A percentile compares a stretch with the other conserved stretches of the same genome.
phyloP scores from a whole-genome alignment of 257 asterid genomes.

The Verbena officinalis region DNA sequence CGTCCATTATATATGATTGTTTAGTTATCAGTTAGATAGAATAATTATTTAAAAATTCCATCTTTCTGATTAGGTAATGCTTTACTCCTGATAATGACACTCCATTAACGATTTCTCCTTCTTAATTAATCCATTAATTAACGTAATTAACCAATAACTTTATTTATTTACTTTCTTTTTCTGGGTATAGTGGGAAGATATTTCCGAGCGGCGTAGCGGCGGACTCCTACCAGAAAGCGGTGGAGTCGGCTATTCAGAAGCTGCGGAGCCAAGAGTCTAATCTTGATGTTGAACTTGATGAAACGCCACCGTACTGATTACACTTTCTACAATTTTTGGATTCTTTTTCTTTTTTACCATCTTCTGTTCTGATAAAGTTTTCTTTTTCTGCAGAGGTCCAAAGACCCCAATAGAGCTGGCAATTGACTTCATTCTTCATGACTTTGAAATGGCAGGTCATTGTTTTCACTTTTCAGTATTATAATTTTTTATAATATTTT shows the following conservation, averaged over 20 bases:
- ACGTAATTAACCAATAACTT: background rate
- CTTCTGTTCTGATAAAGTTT: background rate
- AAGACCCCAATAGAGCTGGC: constrained; percentile 92
- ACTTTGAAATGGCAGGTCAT: constrained; percentile 96
- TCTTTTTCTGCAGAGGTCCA: constrained; percentile 47
- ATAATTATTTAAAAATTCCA: background rate
- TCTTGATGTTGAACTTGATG: constrained; percentile 11
- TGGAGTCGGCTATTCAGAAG: constrained; percentile 48
- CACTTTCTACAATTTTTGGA: no score
- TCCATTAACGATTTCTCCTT: constrained; percentile 24
- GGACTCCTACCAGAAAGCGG: constrained; percentile 55
- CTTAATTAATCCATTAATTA: constrained; percentile 20
- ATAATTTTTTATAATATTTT: background rate
- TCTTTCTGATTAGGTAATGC: constrained; percentile 30
- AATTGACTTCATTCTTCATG: constrained; percentile 91
- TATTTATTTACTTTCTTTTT: background rate
- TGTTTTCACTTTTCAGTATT: background rate
- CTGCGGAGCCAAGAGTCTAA: constrained; percentile 37
- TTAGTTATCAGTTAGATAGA: background rate
- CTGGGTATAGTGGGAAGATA: constrained; percentile 50
- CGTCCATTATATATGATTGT: background rate
- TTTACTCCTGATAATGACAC: constrained; percentile 35
- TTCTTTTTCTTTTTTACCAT: background rate
- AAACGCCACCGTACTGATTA: constrained; percentile 16
- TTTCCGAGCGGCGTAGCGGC: constrained; percentile 62